Evolutionary conservation across 2,329 filamentous ascomycete species (phyloP).

Genomic region (Exserohilum rostratum): DNA sequence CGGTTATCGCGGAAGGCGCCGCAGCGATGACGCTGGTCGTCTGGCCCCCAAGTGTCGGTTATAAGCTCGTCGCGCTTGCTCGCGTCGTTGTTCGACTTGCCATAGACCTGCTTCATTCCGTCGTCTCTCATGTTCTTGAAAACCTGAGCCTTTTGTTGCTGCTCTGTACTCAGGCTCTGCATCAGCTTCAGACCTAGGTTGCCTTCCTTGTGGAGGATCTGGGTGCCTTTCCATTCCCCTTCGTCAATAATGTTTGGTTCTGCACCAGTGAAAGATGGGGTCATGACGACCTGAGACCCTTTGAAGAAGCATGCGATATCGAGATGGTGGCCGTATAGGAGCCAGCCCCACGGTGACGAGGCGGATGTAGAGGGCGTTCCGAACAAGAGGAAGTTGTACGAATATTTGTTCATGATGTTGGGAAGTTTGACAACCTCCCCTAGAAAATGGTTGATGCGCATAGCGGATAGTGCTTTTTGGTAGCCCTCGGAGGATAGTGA

Average conservation of each 20-base stretch:
- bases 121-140: constrained; percentile 68
- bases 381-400: constrained; percentile 78
- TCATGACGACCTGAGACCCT: constrained; percentile 68
- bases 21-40: constrained; percentile 78
- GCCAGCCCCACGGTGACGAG: constrained; percentile 69
- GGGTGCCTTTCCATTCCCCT: constrained; percentile 67
- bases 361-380: constrained; percentile 62
- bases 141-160: constrained; percentile 60
- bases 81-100: constrained; percentile 32
- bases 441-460: constrained; percentile 77
- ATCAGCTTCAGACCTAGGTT: constrained; percentile 70
- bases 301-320: constrained; percentile 75
- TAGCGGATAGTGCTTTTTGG: constrained; percentile 69
- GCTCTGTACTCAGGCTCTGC: constrained; percentile 61
- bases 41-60: constrained; percentile 74
- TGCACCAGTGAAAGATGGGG: constrained; percentile 79
- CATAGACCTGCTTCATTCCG: constrained; percentile 62
- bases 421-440: constrained; percentile 69
- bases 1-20: constrained; percentile 81
- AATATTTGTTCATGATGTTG: constrained; percentile 73
- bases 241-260: constrained; percentile 77
- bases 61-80: constrained; percentile 47
- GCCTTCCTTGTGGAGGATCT: constrained; percentile 71
- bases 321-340: constrained; percentile 80
- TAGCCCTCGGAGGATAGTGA: constrained; percentile 74